Percentiles rank a stretch among this genome's conserved stretches.
Conservation (phyloP, 2,329 filamentous ascomycete genomes). For the Nemania diffusa region DNA sequence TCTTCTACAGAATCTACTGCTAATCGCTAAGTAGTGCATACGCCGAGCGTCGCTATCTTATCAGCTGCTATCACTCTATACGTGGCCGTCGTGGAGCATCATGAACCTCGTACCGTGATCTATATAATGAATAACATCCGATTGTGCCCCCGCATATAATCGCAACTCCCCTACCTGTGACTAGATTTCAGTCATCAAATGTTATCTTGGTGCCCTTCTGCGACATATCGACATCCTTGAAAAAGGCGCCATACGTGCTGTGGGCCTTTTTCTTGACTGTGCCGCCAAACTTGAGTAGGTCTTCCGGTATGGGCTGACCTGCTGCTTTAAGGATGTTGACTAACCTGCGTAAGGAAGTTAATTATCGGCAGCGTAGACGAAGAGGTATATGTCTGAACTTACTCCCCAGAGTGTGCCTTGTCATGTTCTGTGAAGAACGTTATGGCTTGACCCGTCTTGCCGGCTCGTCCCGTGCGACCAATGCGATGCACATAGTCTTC, state of each 20-base stretch:
- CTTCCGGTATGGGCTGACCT: conserved; percentile 88
- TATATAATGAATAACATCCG: conserved; percentile 26
- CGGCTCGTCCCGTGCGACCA: conserved; percentile 92
- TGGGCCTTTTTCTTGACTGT: conserved; percentile 99
- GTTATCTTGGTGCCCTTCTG: conserved; percentile 92
- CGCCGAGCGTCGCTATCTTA: conserved; percentile 65
- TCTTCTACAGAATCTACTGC: conserved; percentile 11
- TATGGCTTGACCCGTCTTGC: conserved; percentile 87
- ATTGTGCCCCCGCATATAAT: conserved; percentile 13
- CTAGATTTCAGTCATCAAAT: conserved; percentile 68
- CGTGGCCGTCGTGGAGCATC: conserved; percentile 44
- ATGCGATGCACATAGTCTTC: conserved; percentile 99
- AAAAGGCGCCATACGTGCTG: conserved; percentile 94
- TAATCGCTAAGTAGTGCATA: conserved; percentile 56
- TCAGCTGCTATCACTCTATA: conserved; percentile 61
- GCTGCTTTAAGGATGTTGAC: conserved; percentile 97
- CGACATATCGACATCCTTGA: conserved; percentile 86
- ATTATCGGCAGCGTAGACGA: background rate
- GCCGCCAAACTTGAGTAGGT: conserved; percentile 92
- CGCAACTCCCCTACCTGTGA: background rate
- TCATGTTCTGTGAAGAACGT: conserved; percentile 96
- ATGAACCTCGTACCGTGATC: conserved; percentile 26
- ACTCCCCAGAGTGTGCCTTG: conserved; percentile 89
- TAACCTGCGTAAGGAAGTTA: conserved; percentile 63
- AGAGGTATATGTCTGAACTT: conserved; percentile 56